phyloP scores from a whole-genome alignment of 805 yeast species.

The Yamadazyma ubonensis region DNA sequence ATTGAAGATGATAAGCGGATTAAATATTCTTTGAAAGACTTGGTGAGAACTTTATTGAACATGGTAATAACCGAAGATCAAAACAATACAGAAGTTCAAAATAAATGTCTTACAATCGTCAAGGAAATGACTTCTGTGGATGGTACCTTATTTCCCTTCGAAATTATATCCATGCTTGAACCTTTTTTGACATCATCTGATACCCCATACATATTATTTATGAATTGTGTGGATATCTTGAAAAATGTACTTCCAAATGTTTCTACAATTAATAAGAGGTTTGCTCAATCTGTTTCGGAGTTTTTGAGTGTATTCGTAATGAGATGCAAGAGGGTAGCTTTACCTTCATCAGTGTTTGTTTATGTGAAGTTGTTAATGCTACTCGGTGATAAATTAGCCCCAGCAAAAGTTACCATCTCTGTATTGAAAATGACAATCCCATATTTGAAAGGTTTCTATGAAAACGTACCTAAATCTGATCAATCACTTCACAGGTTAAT shows the following conservation, averaged over 20 bases:
- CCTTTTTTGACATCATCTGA: slow-evolving; percentile 28
- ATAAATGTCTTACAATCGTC: not conserved
- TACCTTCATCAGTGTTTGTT: too few species aligned
- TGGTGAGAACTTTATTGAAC: not conserved
- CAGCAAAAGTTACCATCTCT: not conserved
- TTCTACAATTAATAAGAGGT: not conserved
- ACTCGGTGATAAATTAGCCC: not conserved
- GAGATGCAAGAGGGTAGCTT: not conserved
- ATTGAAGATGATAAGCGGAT: not conserved
- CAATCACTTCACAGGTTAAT: slow-evolving; percentile 55
- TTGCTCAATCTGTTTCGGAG: not conserved
- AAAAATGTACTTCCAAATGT: not conserved
- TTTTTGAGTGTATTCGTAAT: not conserved
- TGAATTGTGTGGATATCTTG: not conserved
- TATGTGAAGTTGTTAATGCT: not conserved
- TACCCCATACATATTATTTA: not conserved
- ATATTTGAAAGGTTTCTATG: slow-evolving; percentile 30
- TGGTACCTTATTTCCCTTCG: slow-evolving; percentile 46
- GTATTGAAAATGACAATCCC: slow-evolving; percentile 53
- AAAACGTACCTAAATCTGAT: slow-evolving; percentile 29
- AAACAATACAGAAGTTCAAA: too few species aligned
- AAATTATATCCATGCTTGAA: slow-evolving; percentile 63
- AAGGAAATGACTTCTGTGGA: not conserved
- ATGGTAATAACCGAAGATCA: not conserved
- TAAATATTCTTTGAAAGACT: not conserved